Conservation (phyloP, 2,329 filamentous ascomycete species). For the Dactylellina haptotyla region DNA sequence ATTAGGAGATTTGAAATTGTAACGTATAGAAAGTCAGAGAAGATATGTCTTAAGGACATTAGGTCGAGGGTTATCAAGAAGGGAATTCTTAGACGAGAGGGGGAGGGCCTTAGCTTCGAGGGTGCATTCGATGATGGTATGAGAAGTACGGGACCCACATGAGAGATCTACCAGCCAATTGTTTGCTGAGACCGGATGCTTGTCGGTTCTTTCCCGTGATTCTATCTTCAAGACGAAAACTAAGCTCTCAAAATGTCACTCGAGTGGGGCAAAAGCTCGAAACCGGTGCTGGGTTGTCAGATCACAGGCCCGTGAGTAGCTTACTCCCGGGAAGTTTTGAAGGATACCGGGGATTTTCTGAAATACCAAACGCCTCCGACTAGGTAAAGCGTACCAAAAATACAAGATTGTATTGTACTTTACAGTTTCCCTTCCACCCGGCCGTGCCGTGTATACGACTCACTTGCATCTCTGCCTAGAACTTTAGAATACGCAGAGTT, state of each 20-base stretch:
- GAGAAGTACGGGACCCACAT: constrained; percentile 29
- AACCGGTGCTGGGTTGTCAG: constrained; percentile 1
- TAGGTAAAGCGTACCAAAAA: no score
- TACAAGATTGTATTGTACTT: no score
- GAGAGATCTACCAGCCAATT: constrained; percentile 41
- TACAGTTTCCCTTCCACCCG: neutral
- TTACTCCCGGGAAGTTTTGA: neutral
- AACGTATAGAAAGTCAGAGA: constrained; percentile 7
- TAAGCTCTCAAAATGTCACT: neutral
- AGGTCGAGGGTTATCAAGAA: constrained; percentile 17
- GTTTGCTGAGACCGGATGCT: constrained; percentile 25
- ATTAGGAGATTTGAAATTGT: constrained; percentile 46
- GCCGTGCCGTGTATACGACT: no score
- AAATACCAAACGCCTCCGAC: no score
- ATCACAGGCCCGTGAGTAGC: constrained; percentile 4
- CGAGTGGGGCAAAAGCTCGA: constrained; percentile 5
- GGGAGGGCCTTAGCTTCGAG: constrained; percentile 32
- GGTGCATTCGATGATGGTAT: constrained; percentile 31
- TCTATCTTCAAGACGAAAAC: constrained; percentile 2
- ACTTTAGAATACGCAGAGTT: neutral
- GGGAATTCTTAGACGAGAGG: constrained; percentile 51
- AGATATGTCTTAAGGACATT: constrained; percentile 5
- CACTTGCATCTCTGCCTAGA: neutral
- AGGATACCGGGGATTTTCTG: neutral
- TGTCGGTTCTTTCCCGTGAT: constrained; percentile 25